Evolutionary conservation across 352 stramenopile species (phyloP).

Genomic region (Halophytophthora batemanensis): DNA sequence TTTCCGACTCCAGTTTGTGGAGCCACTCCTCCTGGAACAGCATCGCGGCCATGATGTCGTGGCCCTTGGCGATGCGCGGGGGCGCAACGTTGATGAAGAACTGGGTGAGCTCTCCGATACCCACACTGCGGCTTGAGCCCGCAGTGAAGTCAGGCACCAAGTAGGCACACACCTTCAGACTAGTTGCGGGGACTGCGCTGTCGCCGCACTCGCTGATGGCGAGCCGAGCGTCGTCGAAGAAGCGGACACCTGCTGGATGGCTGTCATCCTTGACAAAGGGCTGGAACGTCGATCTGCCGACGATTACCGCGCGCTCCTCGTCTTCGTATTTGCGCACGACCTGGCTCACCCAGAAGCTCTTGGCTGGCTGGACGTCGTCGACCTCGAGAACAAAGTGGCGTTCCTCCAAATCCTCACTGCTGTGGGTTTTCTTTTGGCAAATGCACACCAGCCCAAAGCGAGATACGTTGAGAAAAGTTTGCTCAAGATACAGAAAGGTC

Average conservation of each 20-base stretch:
- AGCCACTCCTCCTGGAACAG: too few species aligned
- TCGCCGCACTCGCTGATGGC: slow-evolving; percentile 15
- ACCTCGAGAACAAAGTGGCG: slow-evolving; percentile 21
- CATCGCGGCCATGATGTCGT: too few species aligned
- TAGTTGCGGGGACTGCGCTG: slow-evolving; percentile 10
- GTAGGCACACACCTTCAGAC: slow-evolving; percentile 21
- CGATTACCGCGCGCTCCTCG: slow-evolving; percentile 14
- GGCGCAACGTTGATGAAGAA: slow-evolving; percentile 24
- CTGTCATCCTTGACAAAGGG: slow-evolving; percentile 25
- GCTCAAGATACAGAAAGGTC: not conserved
- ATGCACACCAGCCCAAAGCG: not conserved
- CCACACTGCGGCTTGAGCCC: slow-evolving; percentile 14
- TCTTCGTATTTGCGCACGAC: slow-evolving; percentile 19
- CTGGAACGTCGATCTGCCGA: slow-evolving; percentile 23
- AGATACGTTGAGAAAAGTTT: slow-evolving; percentile 1
- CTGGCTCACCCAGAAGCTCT: slow-evolving; percentile 25
- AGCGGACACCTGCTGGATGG: slow-evolving; percentile 20
- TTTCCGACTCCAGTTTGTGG: too few species aligned
- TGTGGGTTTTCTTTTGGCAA: slow-evolving; percentile 24
- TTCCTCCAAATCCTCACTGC: slow-evolving; percentile 20
- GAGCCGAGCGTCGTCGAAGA: slow-evolving; percentile 18
- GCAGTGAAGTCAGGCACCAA: slow-evolving; percentile 23
- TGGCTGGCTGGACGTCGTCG: slow-evolving; percentile 8
- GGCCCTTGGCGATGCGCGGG: too few species aligned
- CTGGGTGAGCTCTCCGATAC: slow-evolving; percentile 23